Percentiles rank a stretch among this genome's conserved stretches.
Evolutionary conservation across 176 grass and related monocot species (phyloP).

Genomic region (Hordeum vulgare): DNA sequence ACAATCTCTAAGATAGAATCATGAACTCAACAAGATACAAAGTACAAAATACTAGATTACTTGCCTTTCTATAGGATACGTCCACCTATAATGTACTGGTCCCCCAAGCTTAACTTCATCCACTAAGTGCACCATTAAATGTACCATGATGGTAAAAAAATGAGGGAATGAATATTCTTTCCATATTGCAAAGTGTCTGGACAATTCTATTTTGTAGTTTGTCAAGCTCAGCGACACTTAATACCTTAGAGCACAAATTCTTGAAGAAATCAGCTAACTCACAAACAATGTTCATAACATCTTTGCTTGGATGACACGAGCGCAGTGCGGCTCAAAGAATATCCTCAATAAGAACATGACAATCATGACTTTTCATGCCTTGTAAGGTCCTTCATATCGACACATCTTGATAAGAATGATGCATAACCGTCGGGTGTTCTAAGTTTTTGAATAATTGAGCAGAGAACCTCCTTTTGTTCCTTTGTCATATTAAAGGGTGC

Average conservation of each 20-base stretch:
- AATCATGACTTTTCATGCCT: slow-evolving; percentile 30
- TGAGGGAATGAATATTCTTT: background rate
- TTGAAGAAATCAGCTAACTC: background rate
- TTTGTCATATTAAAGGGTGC: no score
- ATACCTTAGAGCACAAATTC: background rate
- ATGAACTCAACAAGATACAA: background rate
- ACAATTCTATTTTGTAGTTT: background rate
- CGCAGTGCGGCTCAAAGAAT: slow-evolving; percentile 9
- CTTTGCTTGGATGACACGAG: background rate
- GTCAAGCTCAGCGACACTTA: background rate
- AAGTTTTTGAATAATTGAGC: background rate
- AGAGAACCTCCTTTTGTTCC: background rate
- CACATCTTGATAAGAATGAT: background rate
- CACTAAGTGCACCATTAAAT: slow-evolving; percentile 21
- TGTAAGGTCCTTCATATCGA: background rate
- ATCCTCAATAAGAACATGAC: slow-evolving; percentile 26
- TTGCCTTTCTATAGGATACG: slow-evolving; percentile 33
- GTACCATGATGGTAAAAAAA: background rate
- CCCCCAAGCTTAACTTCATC: slow-evolving; percentile 18
- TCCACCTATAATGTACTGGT: slow-evolving; percentile 22
- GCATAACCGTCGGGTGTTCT: background rate
- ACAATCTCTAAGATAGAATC: background rate
- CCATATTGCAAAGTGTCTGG: no score
- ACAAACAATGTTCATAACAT: background rate
- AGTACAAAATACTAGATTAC: background rate